Evolutionary conservation across 768 basidiomycete species (phyloP), one percentile per base, ranked within the genome.

Genomic region (Termitomyces sp.): DNA sequence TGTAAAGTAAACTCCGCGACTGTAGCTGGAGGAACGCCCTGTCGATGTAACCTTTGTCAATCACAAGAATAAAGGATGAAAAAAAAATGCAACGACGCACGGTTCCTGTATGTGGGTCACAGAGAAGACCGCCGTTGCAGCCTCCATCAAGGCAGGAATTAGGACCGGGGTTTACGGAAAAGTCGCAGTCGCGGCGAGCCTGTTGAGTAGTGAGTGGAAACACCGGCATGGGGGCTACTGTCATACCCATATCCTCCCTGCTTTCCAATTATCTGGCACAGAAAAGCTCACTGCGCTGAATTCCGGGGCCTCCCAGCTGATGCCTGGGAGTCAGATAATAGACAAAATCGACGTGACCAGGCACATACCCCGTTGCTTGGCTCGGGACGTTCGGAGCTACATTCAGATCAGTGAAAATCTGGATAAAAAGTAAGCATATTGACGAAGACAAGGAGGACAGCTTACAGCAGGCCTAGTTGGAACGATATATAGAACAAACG

Each of bases 1-100:
- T 74, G 63, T 9, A 89, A 70, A n/a, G 84, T 88, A 73, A 81
- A 89, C 64, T 89, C 87, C 1, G 88, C 88, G 40, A 89, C 72
- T 4, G 82, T 79, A 12, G 83, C 87, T 46, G 89, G 89, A 35
- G 87, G 86, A n/a, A 85, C 79, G 52, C 84, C 85, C 77, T 78
- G 40, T 33, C 18, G 20, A 23, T 26, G 16, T 33, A 55, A 43
- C 3, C 10, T 2, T 3, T 6, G 6, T 20, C 6, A 20, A 33
- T 44, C n/a, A 23, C 12, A 30, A 30, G 7, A 26, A 35, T 41
- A 32, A 14, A 8, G 20, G 14, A 46, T 26, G 14, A 48, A 28
- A 4, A 28, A 4, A 30, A 54, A n/a, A 54, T 23, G n/a, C 18
- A 28, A 23, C 2, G 7, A 62, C 74, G 59, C 64, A 79, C 79